Evolutionary conservation across 2,329 filamentous ascomycete species (phyloP).

Genomic region (Monosporascus sp.): DNA sequence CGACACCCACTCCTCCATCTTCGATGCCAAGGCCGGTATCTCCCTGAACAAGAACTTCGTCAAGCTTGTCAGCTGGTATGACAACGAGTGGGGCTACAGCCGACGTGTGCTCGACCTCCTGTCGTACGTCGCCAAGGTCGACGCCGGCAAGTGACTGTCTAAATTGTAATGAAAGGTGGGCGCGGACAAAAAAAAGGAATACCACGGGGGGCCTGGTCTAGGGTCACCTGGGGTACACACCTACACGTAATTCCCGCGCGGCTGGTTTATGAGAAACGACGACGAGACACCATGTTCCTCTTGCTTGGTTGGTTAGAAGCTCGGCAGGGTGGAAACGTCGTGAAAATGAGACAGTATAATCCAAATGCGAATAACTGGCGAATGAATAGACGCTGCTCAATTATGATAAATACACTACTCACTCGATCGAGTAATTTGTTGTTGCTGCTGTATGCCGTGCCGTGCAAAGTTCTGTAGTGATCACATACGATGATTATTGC

Average conservation of each 20-base stretch:
- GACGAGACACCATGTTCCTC: too few relatives aligned
- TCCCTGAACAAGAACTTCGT: constrained; percentile 97
- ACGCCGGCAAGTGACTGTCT: constrained; percentile 45
- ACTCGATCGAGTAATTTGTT: too few relatives aligned
- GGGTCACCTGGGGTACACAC: too few relatives aligned
- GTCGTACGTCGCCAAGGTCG: constrained; percentile 74
- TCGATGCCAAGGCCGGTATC: constrained; percentile 99
- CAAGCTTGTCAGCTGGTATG: constrained; percentile 98
- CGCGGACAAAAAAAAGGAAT: too few relatives aligned
- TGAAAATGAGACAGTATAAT: constrained; percentile 4
- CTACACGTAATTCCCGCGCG: too few relatives aligned
- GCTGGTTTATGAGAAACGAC: too few relatives aligned
- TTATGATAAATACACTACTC: not conserved
- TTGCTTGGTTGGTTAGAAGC: not conserved
- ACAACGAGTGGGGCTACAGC: constrained; percentile 99
- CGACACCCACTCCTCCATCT: constrained; percentile 92
- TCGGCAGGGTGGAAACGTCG: not conserved
- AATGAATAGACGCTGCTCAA: constrained; percentile 1
- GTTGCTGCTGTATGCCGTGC: too few relatives aligned
- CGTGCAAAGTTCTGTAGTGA: too few relatives aligned
- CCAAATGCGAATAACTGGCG: constrained; percentile 9
- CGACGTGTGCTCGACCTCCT: constrained; percentile 84
- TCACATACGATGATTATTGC: too few relatives aligned
- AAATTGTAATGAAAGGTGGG: constrained; percentile 17
- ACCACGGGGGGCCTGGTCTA: too few relatives aligned